phyloP scores from a whole-genome alignment of 176 grass and related monocot species.

The Paspalum vaginatum region DNA sequence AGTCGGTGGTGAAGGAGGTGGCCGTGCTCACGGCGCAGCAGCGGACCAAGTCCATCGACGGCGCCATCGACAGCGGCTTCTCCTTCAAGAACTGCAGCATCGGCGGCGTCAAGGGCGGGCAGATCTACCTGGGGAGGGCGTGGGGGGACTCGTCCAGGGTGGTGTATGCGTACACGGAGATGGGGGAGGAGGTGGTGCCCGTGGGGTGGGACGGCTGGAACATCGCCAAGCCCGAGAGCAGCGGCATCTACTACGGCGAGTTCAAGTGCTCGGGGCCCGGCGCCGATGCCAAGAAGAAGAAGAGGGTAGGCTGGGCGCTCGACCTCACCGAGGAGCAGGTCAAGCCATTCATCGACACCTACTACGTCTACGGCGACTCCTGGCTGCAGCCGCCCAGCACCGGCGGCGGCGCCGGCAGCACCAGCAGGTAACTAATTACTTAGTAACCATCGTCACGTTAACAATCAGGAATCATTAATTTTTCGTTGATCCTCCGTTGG shows the following conservation, averaged over 20 bases:
- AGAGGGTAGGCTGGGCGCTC: constrained; percentile 44
- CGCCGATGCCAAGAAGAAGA: constrained; percentile 28
- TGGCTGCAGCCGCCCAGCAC: constrained; percentile 39
- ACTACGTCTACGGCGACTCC: constrained; percentile 46
- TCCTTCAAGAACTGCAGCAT: constrained; percentile 54
- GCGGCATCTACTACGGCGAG: constrained; percentile 59
- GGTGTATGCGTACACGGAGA: constrained; percentile 49
- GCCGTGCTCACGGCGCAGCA: constrained; percentile 63
- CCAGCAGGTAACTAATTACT: too few species aligned
- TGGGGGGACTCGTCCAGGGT: constrained; percentile 68
- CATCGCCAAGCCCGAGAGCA: constrained; percentile 47
- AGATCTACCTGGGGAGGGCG: constrained; percentile 53
- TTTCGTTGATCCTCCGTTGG: too few species aligned
- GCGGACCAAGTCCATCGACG: constrained; percentile 42
- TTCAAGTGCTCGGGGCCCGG: constrained; percentile 48
- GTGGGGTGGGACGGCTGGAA: constrained; percentile 61
- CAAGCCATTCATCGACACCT: constrained; percentile 42
- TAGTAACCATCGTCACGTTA: too few species aligned
- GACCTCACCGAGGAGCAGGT: constrained; percentile 46
- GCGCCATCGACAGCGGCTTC: constrained; percentile 56
- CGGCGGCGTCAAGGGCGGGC: constrained; percentile 20
- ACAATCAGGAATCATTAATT: too few species aligned
- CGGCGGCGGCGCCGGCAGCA: not conserved
- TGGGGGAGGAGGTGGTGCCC: constrained; percentile 67
- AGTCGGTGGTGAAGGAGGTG: constrained; percentile 55